A percentile compares a stretch with the other conserved stretches of the same genome.
Conservation (phyloP, 805 yeast species). For the Hanseniaspora meyeri region DNA sequence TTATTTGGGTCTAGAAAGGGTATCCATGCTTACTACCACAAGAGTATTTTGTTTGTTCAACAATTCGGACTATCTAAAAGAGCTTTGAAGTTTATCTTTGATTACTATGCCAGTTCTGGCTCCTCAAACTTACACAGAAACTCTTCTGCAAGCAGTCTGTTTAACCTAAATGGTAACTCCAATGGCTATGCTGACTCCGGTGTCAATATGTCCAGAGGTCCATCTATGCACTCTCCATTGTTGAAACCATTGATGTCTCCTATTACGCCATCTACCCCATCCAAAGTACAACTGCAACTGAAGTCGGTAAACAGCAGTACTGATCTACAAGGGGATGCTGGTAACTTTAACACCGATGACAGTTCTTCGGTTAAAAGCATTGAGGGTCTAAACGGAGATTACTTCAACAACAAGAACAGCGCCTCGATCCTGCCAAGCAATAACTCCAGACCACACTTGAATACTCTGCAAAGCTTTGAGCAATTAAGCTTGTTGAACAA, state of each 20-base stretch:
- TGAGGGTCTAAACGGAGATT: constrained; percentile 16
- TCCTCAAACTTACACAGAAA: constrained; percentile 2
- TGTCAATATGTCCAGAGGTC: constrained; percentile 13
- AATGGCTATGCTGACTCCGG: background rate
- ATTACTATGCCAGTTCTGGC: constrained; percentile 23
- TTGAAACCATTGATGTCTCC: constrained; percentile 6
- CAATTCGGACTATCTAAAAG: constrained; percentile 45
- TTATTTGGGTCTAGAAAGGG: constrained; percentile 43
- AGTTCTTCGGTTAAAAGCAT: background rate
- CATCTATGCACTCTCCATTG: background rate
- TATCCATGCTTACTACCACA: constrained; percentile 66
- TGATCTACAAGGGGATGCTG: background rate
- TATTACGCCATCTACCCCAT: constrained; percentile 10
- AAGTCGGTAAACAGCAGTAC: constrained; percentile 7
- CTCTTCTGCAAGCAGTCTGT: background rate
- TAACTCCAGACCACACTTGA: constrained; percentile 13
- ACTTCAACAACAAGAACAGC: constrained; percentile 6
- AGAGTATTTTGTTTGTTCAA: constrained; percentile 60
- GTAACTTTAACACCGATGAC: background rate
- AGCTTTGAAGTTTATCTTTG: constrained; percentile 44
- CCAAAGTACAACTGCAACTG: constrained; percentile 13
- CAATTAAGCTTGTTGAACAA: constrained; percentile 13
- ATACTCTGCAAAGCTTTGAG: constrained; percentile 13
- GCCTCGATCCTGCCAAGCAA: constrained; percentile 6
- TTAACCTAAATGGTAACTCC: background rate